Evolutionary conservation across 129 eudicot genomes (phyloP).

Genomic region (Helianthus tuberosus): DNA sequence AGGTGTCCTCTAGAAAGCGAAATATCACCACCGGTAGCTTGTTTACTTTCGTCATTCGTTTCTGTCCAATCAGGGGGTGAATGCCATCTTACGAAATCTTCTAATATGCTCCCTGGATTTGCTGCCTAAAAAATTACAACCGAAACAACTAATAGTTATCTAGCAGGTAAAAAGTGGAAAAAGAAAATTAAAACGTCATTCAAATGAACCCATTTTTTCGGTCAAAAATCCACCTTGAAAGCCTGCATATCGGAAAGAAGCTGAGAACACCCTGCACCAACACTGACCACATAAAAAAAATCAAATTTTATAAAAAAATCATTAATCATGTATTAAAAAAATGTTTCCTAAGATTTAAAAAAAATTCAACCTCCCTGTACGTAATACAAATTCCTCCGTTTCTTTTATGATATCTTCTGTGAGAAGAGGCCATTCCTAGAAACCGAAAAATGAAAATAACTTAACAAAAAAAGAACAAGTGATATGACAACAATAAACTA

Average conservation of each 20-base stretch:
- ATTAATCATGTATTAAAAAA: not conserved
- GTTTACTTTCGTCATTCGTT: conserved; percentile 48
- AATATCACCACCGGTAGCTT: conserved; percentile 33
- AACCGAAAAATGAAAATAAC: conserved; percentile 12
- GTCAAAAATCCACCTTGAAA: conserved; percentile 63
- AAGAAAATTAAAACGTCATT: too few species aligned
- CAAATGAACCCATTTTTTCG: not conserved
- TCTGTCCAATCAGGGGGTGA: conserved; percentile 99
- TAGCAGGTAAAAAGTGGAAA: not conserved
- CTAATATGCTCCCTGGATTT: conserved; percentile 96
- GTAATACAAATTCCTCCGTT: conserved; percentile 88
- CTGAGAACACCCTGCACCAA: conserved; percentile 99
- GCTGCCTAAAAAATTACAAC: conserved; percentile 71
- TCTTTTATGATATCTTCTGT: conserved; percentile 93
- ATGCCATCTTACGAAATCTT: conserved; percentile 98
- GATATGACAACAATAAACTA: not conserved
- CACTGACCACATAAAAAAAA: conserved; percentile 47
- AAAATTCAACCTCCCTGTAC: conserved; percentile 83
- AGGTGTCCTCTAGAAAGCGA: conserved; percentile 73
- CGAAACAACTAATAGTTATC: conserved; percentile 1
- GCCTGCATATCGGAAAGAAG: conserved; percentile 99
- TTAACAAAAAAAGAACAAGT: not conserved
- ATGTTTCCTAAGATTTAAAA: not conserved
- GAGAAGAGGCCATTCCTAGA: conserved; percentile 88
- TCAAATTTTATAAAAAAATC: conserved; percentile 8